Evolutionary conservation across 1,139 yeast genomes (phyloP), one percentile per base, ranked within the genome.

Genomic region (Lodderomyces oxycetoniae): DNA sequence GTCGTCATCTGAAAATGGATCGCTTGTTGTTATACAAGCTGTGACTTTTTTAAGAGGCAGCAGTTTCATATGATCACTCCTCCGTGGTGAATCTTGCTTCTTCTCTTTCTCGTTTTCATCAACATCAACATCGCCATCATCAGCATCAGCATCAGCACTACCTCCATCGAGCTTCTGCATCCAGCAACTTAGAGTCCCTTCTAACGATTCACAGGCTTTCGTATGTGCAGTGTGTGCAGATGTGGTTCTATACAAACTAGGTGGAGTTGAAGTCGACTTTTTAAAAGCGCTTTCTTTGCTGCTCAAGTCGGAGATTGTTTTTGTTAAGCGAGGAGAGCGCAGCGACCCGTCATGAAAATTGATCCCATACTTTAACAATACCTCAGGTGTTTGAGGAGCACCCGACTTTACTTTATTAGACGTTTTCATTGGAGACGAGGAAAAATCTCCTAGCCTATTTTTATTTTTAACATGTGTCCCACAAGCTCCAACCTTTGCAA

Each of bases 1-100:
- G 32, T 64, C 68, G 32, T 64, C 68, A 38, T 61, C 67, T 14
- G 65, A 59, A 37, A 61, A 61, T 1, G 63, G 61, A 39, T 61
- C 64, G 4, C 52, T 57, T 4, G 47, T 42, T 14, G n/a, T n/a
- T n/a, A n/a, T n/a, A n/a, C n/a, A n/a, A n/a, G n/a, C n/a, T n/a
- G n/a, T n/a, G n/a, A n/a, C n/a, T n/a, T n/a, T n/a, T n/a, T n/a
- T n/a, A n/a, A n/a, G n/a, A n/a, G n/a, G n/a, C n/a, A n/a, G n/a
- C n/a, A n/a, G n/a, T n/a, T n/a, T n/a, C n/a, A n/a, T n/a, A n/a
- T n/a, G n/a, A n/a, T n/a, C n/a, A n/a, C n/a, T n/a, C n/a, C n/a
- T n/a, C n/a, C n/a, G n/a, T n/a, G n/a, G n/a, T n/a, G n/a, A n/a
- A n/a, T n/a, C n/a, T n/a, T n/a, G n/a, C n/a, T n/a, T n/a, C n/a